Evolutionary conservation across 75 land plant genomes (phyloP).

Genomic region (Azolla pinnata): DNA sequence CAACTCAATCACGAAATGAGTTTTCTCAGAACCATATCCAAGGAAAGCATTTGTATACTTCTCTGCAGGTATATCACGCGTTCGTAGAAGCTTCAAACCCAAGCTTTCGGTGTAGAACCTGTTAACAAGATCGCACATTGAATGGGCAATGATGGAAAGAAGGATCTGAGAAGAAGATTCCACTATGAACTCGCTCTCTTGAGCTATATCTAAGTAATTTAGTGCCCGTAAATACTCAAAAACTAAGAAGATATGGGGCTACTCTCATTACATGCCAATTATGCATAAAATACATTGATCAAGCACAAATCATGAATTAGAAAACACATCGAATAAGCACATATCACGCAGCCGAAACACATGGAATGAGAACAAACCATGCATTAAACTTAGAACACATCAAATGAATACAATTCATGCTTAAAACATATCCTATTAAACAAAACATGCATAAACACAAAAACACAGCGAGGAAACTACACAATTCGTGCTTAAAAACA

Average conservation of each 20-base stretch:
- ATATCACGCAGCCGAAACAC: too few species aligned
- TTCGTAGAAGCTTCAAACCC: conserved; percentile 89
- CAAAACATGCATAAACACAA: too few species aligned
- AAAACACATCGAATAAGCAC: too few species aligned
- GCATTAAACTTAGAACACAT: too few species aligned
- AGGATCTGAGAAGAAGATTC: neutral
- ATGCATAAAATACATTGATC: neutral
- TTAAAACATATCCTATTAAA: too few species aligned
- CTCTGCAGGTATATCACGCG: conserved; percentile 90
- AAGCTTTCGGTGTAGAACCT: conserved; percentile 95
- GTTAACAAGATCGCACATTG: neutral
- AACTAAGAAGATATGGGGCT: neutral
- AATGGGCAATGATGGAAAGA: too few species aligned
- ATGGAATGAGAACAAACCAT: too few species aligned
- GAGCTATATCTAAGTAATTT: neutral
- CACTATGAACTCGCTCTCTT: neutral
- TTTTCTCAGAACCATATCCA: conserved; percentile 86
- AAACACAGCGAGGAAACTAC: too few species aligned
- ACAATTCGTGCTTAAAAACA: too few species aligned
- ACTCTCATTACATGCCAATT: neutral
- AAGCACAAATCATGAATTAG: too few species aligned
- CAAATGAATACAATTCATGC: too few species aligned
- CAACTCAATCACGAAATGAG: conserved; percentile 84
- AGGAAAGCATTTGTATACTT: conserved; percentile 96
- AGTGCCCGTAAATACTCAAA: too few species aligned